A percentile compares a stretch with the other conserved stretches of the same genome.
Evolutionary conservation across 306 rosid genomes (phyloP).

Genomic region (Fagus sylvatica): DNA sequence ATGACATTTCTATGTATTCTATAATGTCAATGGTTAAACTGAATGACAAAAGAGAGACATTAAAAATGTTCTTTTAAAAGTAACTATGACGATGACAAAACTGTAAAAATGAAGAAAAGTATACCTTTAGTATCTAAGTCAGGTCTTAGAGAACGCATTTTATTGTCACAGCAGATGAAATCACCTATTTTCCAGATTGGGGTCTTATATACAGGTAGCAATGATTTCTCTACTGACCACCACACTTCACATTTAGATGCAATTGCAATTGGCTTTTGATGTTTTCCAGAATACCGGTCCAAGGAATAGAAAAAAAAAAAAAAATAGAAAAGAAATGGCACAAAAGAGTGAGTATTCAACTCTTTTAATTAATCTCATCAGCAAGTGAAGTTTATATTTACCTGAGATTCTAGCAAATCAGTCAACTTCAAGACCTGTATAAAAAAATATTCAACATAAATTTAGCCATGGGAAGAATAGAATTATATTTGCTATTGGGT

Average conservation of each 20-base stretch:
- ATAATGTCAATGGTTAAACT: not conserved
- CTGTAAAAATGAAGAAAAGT: not conserved
- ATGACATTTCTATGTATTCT: not conserved
- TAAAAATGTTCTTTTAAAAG: not conserved
- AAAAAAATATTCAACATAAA: too few relatives aligned
- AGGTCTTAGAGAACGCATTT: slow-evolving; percentile 78
- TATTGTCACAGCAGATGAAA: slow-evolving; percentile 67
- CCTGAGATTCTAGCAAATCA: not conserved
- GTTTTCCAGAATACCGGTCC: slow-evolving; percentile 23
- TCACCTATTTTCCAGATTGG: slow-evolving; percentile 61
- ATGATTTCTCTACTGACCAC: slow-evolving; percentile 90
- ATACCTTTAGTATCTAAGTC: slow-evolving; percentile 97
- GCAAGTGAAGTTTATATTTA: not conserved
- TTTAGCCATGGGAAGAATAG: too few relatives aligned
- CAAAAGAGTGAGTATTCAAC: not conserved
- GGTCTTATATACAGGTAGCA: slow-evolving; percentile 81
- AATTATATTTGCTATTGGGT: too few relatives aligned
- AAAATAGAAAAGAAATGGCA: too few relatives aligned
- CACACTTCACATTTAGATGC: slow-evolving; percentile 43
- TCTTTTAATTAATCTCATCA: slow-evolving; percentile 24
- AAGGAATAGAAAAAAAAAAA: not conserved
- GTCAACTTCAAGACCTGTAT: slow-evolving; percentile 39
- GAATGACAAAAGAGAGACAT: not conserved
- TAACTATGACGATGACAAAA: not conserved
- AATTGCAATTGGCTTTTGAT: not conserved